Conservation (phyloP, 768 basidiomycete species). For the Rhodosporidiobolus odoratus region DNA sequence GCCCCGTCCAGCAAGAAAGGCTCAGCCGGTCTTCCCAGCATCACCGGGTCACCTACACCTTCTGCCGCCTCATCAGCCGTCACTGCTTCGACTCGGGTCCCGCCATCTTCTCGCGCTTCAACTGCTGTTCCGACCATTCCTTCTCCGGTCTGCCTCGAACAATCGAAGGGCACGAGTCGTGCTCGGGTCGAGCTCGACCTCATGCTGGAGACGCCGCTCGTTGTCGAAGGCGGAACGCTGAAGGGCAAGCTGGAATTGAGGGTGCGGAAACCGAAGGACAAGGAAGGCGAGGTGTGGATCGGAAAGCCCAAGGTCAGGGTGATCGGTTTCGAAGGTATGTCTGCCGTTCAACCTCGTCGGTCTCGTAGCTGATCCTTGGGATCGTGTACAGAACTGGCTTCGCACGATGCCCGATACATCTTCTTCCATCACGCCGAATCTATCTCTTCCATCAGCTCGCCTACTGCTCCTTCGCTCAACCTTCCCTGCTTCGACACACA, state of each 20-base stretch:
- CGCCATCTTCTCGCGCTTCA: conserved; percentile 7
- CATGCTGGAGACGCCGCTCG: conserved; percentile 64
- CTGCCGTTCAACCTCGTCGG: neutral
- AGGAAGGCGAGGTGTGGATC: conserved; percentile 58
- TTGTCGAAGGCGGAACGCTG: conserved; percentile 72
- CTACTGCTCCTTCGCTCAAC: conserved; percentile 50
- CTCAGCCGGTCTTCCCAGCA: conserved; percentile 13
- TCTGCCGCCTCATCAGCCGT: conserved; percentile 26
- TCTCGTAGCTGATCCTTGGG: neutral
- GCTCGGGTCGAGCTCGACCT: conserved; percentile 79
- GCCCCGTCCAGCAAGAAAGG: conserved; percentile 19
- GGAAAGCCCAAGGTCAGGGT: conserved; percentile 72
- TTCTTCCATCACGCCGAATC: conserved; percentile 71
- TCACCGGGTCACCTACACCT: conserved; percentile 26
- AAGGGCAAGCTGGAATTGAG: conserved; percentile 65
- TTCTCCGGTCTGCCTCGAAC: conserved; percentile 56
- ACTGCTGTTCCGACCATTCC: neutral
- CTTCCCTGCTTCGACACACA: conserved; percentile 36
- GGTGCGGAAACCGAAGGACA: conserved; percentile 58
- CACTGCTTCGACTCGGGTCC: conserved; percentile 33
- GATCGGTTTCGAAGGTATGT: conserved; percentile 71
- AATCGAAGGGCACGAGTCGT: conserved; percentile 57
- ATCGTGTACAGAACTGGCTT: conserved; percentile 38
- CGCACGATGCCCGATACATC: conserved; percentile 59
- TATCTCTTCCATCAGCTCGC: conserved; percentile 53